These are phyloP conservation scores for Staphylotrichum longicolle DNA, from an alignment of 495 filamentous ascomycete species.

Conservation along the genomic window DNA sequence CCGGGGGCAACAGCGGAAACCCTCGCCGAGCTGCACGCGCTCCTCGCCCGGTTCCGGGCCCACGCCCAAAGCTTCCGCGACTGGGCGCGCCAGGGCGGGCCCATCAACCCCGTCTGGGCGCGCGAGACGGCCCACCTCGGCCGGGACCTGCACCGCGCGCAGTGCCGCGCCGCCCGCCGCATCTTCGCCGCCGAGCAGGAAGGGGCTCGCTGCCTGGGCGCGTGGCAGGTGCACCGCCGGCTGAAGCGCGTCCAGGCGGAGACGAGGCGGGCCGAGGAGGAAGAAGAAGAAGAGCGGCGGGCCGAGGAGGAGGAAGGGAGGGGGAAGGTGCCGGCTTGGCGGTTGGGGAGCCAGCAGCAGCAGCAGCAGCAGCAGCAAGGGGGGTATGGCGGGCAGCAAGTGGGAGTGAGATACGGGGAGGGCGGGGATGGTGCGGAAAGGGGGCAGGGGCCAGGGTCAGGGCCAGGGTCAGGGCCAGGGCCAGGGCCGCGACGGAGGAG, in stretches of 20 bases:
- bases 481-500: background rate
- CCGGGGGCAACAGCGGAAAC: constrained; percentile 36
- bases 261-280: background rate
- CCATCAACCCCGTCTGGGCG: constrained; percentile 47
- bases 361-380: constrained; percentile 15
- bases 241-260: constrained; percentile 33
- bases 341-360: constrained; percentile 19
- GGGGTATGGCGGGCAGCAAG: too few species aligned
- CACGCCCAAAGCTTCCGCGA: constrained; percentile 43
- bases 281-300: too few species aligned
- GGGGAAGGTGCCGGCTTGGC: constrained; percentile 12
- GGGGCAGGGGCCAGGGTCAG: constrained; percentile 8
- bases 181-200: constrained; percentile 43
- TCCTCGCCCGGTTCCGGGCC: constrained; percentile 39
- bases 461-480: constrained; percentile 14
- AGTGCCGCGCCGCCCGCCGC: constrained; percentile 47
- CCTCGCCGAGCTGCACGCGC: constrained; percentile 41
- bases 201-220: constrained; percentile 43
- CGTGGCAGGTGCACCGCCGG: constrained; percentile 43
- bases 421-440: constrained; percentile 15
- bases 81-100: constrained; percentile 46
- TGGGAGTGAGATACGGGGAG: too few species aligned
- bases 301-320: too few species aligned
- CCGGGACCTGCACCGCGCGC: constrained; percentile 45
- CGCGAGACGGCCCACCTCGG: constrained; percentile 41